Percentiles rank a stretch among this genome's conserved stretches.
Evolutionary conservation across 2,329 filamentous ascomycete species (phyloP).

Genomic region (Nothopassalora personata): DNA sequence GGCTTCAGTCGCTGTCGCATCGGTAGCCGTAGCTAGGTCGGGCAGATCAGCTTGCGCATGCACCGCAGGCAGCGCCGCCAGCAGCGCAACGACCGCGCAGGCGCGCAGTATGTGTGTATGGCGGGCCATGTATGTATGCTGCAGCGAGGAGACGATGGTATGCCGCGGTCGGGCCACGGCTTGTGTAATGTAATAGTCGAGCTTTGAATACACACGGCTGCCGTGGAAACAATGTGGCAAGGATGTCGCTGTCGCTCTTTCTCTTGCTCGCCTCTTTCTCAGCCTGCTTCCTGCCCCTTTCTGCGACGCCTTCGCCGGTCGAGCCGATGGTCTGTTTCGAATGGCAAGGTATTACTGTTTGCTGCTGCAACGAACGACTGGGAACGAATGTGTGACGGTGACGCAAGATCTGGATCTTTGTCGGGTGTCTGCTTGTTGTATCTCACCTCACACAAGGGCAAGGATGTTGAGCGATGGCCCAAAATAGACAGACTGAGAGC

Average conservation of each 20-base stretch:
- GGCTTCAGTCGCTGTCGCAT: conserved; percentile 9
- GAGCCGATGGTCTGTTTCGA: not conserved
- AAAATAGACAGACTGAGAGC: not conserved
- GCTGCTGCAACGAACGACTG: conserved; percentile 1
- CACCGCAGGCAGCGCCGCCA: conserved; percentile 16
- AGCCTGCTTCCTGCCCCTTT: conserved; percentile 5
- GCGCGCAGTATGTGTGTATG: conserved; percentile 11
- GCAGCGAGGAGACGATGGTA: not conserved
- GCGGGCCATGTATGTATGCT: conserved; percentile 5
- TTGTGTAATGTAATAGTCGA: not conserved
- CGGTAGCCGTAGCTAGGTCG: conserved; percentile 24
- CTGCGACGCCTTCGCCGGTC: not conserved
- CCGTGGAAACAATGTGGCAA: not conserved
- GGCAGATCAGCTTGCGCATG: conserved; percentile 27
- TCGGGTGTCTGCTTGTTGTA: not conserved
- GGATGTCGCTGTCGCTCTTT: not conserved
- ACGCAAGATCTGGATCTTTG: conserved; percentile 2
- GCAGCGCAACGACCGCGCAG: conserved; percentile 23
- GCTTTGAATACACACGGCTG: not conserved
- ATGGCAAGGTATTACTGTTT: not conserved
- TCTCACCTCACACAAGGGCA: not conserved
- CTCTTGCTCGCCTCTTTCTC: not conserved
- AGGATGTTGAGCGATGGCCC: not conserved
- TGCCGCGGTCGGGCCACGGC: not conserved
- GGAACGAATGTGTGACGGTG: conserved; percentile 1